Evolutionary conservation across 352 stramenopile species (phyloP).

Genomic region (Globisporangium paroecandrum): DNA sequence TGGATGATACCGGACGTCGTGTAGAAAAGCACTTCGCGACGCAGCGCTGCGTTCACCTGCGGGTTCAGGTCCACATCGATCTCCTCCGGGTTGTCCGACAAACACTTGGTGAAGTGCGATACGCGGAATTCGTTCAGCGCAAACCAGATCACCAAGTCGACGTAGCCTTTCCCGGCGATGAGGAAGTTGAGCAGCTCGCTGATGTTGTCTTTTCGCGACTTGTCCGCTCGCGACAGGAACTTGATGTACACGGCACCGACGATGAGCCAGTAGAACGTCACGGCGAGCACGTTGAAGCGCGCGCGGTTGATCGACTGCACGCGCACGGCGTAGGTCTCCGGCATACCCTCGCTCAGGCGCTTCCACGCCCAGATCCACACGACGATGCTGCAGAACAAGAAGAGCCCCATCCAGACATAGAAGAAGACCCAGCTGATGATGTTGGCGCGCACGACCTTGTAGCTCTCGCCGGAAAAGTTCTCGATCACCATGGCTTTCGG

Average conservation of each 20-base stretch:
- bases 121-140: conserved; percentile 83
- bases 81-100: conserved; percentile 50
- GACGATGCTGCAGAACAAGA: conserved; percentile 77
- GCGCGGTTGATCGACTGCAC: conserved; percentile 86
- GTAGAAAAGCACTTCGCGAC: conserved; percentile 88
- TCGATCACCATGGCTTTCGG: conserved; percentile 41
- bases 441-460: conserved; percentile 81
- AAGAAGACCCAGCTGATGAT: conserved; percentile 87
- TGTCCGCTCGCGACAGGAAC: conserved; percentile 56
- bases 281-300: conserved; percentile 85
- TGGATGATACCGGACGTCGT: conserved; percentile 89
- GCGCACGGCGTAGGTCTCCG: conserved; percentile 80
- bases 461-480: conserved; percentile 58
- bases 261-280: conserved; percentile 87
- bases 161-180: conserved; percentile 82
- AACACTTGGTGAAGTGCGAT: conserved; percentile 69
- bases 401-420: conserved; percentile 84
- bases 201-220: conserved; percentile 45
- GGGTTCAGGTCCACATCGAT: conserved; percentile 83
- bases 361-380: conserved; percentile 87
- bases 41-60: conserved; percentile 85
- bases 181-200: conserved; percentile 85
- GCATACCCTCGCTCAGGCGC: conserved; percentile 83
- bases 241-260: conserved; percentile 76
- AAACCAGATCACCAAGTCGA: conserved; percentile 90